Conservation (phyloP, 768 basidiomycete species). For the Tremella yokohamensis region DNA sequence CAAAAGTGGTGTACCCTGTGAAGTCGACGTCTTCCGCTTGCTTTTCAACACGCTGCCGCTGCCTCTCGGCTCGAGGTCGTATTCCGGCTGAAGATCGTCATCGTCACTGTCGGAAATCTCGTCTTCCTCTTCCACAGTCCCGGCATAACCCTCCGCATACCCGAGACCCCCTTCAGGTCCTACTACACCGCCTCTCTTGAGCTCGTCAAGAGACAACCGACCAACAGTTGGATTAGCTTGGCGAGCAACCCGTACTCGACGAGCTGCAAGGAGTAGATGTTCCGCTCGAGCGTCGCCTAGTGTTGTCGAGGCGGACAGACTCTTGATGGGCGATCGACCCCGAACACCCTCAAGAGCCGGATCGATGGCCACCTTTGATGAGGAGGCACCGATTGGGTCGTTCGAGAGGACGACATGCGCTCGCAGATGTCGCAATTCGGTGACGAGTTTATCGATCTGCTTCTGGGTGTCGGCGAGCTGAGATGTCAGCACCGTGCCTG, state of each 20-base stretch:
- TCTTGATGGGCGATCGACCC: constrained; percentile 27
- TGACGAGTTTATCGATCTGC: constrained; percentile 45
- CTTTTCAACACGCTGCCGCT: constrained; percentile 22
- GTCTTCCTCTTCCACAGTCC: constrained; percentile 20
- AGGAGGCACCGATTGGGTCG: constrained; percentile 2
- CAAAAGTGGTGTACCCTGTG: constrained; percentile 18
- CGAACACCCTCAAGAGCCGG: not conserved
- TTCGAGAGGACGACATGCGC: constrained; percentile 32
- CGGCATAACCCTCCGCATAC: constrained; percentile 43
- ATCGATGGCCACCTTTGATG: not conserved
- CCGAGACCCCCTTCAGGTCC: constrained; percentile 47
- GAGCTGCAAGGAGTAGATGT: constrained; percentile 41
- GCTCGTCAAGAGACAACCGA: constrained; percentile 36
- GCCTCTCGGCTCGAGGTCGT: constrained; percentile 12
- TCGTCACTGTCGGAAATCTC: constrained; percentile 26
- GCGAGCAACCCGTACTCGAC: constrained; percentile 33
- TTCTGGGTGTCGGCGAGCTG: constrained; percentile 45
- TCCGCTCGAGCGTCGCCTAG: constrained; percentile 47
- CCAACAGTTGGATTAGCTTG: constrained; percentile 24
- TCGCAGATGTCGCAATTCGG: constrained; percentile 37
- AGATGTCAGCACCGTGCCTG: constrained; percentile 9
- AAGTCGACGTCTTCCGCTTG: not conserved
- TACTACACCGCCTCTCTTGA: constrained; percentile 34
- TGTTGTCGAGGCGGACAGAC: constrained; percentile 9
- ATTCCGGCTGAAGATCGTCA: constrained; percentile 12